These are phyloP conservation scores for Starmerella lactis-condensi DNA, from an alignment of 805 yeast genomes.

Conservation along the genomic window DNA sequence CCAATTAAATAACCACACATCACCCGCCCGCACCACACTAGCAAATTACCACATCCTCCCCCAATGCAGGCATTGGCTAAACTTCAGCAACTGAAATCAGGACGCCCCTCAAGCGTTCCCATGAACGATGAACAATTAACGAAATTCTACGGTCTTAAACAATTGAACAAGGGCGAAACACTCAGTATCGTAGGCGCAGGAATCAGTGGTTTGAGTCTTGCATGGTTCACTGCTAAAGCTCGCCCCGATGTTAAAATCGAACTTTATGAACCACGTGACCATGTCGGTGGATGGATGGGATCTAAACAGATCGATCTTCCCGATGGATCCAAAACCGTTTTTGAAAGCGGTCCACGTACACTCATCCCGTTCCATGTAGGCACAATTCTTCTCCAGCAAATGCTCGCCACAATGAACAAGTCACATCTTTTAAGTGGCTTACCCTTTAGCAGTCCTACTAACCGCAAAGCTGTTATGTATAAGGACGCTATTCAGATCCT, in stretches of 20 bases:
- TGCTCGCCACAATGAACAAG: constrained; percentile 28
- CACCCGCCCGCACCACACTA: too few relatives aligned
- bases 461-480: constrained; percentile 47
- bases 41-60: too few relatives aligned
- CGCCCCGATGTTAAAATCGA: constrained; percentile 59
- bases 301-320: constrained; percentile 5
- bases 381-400: constrained; percentile 19
- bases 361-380: constrained; percentile 71
- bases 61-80: too few relatives aligned
- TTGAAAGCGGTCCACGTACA: constrained; percentile 87
- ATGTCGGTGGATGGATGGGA: constrained; percentile 66
- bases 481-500: constrained; percentile 19
- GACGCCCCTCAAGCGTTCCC: too few relatives aligned
- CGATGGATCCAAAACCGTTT: constrained; percentile 12
- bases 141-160: constrained; percentile 17
- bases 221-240: constrained; percentile 33
- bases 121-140: too few relatives aligned
- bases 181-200: constrained; percentile 80
- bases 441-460: constrained; percentile 39
- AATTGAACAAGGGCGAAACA: constrained; percentile 20
- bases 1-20: too few relatives aligned
- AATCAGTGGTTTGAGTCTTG: constrained; percentile 53
- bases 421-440: constrained; percentile 38
- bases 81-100: too few relatives aligned
- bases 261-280: constrained; percentile 36